These are phyloP conservation scores for Astrephomene gubernaculifera DNA, from an alignment of 139 green algal genomes.

Conservation along the genomic window DNA sequence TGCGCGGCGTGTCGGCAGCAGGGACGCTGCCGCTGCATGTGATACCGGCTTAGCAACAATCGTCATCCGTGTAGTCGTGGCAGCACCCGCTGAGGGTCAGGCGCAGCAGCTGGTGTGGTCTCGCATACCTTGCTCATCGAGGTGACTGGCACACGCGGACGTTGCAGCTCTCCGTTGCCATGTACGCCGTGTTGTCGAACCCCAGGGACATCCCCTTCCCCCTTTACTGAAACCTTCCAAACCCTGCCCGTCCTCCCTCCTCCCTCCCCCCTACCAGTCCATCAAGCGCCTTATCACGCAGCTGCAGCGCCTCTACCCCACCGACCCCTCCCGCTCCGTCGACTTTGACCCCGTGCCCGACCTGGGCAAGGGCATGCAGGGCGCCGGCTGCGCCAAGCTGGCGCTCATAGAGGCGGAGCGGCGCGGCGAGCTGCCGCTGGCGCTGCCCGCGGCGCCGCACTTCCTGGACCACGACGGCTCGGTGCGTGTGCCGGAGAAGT, in stretches of 20 bases:
- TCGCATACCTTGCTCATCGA: no score
- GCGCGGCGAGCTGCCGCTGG: conserved; percentile 65
- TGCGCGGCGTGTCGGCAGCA: no score
- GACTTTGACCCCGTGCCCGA: conserved; percentile 83
- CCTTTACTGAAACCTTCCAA: no score
- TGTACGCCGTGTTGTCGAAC: no score
- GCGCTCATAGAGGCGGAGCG: conserved; percentile 76
- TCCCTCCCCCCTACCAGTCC: conserved; percentile 53
- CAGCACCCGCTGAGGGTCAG: no score
- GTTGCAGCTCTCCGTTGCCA: no score
- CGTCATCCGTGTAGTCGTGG: no score
- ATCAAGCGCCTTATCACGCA: conserved; percentile 93
- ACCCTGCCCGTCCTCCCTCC: background rate
- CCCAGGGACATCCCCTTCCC: no score
- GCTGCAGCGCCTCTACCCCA: conserved; percentile 86
- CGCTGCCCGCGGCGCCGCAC: conserved; percentile 70
- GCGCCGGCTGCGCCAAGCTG: conserved; percentile 52
- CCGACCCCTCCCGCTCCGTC: conserved; percentile 85
- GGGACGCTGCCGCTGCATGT: no score
- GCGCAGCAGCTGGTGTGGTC: no score
- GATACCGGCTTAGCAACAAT: no score
- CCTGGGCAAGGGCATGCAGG: conserved; percentile 62
- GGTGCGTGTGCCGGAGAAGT: conserved; percentile 49
- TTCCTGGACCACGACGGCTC: conserved; percentile 72
- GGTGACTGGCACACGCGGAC: no score